Percentiles rank a stretch among this genome's conserved stretches.
These are phyloP conservation scores for Vinca major DNA, from an alignment of 305 asterid genomes.

Conservation along the genomic window DNA sequence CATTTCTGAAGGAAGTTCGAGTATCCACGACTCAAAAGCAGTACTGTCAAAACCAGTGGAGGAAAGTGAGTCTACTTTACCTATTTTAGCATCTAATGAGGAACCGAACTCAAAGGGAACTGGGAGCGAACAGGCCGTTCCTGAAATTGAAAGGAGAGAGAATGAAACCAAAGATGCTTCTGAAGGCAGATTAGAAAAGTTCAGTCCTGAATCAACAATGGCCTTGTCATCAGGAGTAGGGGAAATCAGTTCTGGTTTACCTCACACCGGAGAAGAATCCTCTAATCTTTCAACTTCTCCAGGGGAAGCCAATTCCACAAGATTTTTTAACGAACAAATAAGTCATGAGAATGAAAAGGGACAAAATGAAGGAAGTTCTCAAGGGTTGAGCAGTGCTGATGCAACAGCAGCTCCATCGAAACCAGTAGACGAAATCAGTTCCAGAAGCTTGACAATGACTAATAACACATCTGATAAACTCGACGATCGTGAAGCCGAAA, in stretches of 20 bases:
- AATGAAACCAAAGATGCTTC: neutral
- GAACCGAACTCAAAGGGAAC: neutral
- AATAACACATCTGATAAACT: neutral
- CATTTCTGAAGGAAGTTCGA: conserved; percentile 4
- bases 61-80: neutral
- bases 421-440: conserved; percentile 12
- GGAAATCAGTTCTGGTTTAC: conserved; percentile 11
- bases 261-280: conserved; percentile 16
- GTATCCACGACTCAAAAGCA: too few species aligned
- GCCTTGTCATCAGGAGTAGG: conserved; percentile 4
- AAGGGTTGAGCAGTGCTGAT: conserved; percentile 9
- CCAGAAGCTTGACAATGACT: neutral
- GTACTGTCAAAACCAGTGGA: neutral
- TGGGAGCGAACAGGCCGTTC: neutral
- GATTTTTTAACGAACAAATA: neutral
- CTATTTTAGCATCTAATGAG: neutral
- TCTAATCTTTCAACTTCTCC: conserved; percentile 14
- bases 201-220: conserved; percentile 15
- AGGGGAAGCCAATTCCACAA: neutral
- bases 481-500: conserved; percentile 6
- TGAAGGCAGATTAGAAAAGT: too few species aligned
- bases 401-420: conserved; percentile 9
- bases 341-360: conserved; percentile 10
- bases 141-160: neutral
- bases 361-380: neutral